Conservation (phyloP, 495 filamentous ascomycete species). For the Glutinoglossum americanum region DNA sequence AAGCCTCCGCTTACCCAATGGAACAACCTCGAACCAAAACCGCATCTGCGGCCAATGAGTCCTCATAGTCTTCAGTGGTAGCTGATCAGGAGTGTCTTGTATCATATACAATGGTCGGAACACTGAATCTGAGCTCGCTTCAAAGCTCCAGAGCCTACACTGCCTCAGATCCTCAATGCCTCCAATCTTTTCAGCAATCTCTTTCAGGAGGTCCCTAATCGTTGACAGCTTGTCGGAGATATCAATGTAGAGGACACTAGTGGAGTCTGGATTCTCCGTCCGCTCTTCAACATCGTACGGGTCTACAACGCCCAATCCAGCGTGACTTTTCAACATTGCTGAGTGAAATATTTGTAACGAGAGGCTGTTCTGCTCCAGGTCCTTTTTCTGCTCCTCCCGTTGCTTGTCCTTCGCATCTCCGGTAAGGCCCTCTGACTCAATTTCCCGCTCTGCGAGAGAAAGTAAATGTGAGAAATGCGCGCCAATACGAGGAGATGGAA, state of each 20-base stretch:
- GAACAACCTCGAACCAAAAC: slow-evolving; percentile 3
- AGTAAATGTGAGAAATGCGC: neutral
- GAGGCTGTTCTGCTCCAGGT: neutral
- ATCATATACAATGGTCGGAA: neutral
- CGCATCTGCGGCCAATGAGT: slow-evolving; percentile 2
- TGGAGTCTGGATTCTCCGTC: neutral
- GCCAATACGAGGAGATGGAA: too few relatives aligned
- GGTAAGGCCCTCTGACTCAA: neutral
- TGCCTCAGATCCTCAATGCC: neutral
- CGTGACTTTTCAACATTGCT: slow-evolving; percentile 6
- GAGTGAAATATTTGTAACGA: slow-evolving; percentile 8
- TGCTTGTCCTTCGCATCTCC: neutral
- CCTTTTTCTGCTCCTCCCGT: neutral
- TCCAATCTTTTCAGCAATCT: neutral
- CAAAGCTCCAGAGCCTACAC: slow-evolving; percentile 2
- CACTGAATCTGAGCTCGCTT: neutral
- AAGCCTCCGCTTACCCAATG: neutral
- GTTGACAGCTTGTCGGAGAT: neutral
- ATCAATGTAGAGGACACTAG: neutral
- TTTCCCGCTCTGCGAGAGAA: neutral
- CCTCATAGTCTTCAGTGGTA: neutral
- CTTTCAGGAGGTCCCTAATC: neutral
- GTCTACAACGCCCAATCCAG: slow-evolving; percentile 7
- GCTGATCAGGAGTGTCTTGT: neutral
- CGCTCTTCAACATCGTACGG: slow-evolving; percentile 3